Evolutionary conservation across 2,329 filamentous ascomycete species (phyloP).

Genomic region (Fusarium proliferatum): DNA sequence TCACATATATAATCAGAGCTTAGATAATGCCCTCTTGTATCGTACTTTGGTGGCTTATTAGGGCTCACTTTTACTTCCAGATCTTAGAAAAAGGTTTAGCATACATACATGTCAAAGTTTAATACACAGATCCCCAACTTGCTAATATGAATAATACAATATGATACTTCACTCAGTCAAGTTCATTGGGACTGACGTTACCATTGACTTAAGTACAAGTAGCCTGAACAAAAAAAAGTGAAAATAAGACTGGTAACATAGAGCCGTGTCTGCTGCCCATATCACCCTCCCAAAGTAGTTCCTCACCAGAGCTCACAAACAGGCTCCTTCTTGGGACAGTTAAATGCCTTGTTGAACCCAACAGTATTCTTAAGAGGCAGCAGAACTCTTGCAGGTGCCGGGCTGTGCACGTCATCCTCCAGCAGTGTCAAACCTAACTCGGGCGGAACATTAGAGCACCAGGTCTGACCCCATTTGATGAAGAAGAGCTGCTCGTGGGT

Average conservation of each 20-base stretch:
- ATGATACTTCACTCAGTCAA: no score
- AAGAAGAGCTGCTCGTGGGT: conserved; percentile 78
- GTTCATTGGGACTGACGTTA: no score
- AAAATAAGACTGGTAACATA: fast-evolving
- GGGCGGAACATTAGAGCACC: conserved; percentile 72
- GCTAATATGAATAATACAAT: no score
- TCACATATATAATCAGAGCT: no score
- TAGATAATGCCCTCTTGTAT: no score
- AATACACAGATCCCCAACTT: no score
- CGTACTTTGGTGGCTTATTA: no score
- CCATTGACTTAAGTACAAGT: no score
- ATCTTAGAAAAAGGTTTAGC: no score
- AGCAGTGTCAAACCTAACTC: conserved; percentile 57
- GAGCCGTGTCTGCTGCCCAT: background rate
- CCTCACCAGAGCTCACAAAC: conserved; percentile 75
- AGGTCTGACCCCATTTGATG: conserved; percentile 71
- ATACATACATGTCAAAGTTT: no score
- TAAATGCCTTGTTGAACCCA: conserved; percentile 76
- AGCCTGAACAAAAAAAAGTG: no score
- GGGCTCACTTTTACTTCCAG: no score
- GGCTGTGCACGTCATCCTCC: conserved; percentile 73
- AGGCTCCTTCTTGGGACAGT: conserved; percentile 73
- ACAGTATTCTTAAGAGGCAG: conserved; percentile 75
- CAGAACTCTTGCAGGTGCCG: conserved; percentile 68
- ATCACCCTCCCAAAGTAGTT: fast-evolving